Evolutionary conservation across 306 rosid species (phyloP).

Genomic region (Boehmeria nivea): DNA sequence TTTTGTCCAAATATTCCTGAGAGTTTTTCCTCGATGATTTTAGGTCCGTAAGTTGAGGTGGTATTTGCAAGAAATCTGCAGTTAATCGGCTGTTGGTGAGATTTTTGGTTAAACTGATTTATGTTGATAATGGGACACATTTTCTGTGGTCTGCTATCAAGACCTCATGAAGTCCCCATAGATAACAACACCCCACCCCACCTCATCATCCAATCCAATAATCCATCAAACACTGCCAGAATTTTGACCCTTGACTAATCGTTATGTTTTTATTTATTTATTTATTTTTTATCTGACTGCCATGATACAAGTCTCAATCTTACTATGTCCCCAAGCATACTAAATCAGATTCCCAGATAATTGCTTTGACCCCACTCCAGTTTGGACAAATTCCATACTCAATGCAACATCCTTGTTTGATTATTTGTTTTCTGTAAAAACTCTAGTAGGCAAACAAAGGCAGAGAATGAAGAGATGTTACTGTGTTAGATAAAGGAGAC

Average conservation of each 20-base stretch:
- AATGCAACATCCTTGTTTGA: neutral
- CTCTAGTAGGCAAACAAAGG: no score
- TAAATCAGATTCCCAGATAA: no score
- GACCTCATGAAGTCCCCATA: neutral
- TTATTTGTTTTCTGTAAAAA: no score
- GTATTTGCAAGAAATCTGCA: neutral
- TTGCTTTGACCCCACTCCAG: neutral
- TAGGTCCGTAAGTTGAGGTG: neutral
- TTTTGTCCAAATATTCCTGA: no score
- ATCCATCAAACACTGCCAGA: slow-evolving; percentile 7
- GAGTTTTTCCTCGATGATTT: no score
- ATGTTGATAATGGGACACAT: slow-evolving; percentile 6
- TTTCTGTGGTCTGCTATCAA: slow-evolving; percentile 1
- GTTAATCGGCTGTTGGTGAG: slow-evolving; percentile 13
- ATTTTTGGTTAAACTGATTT: slow-evolving; percentile 12
- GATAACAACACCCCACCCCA: neutral
- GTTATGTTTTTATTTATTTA: no score
- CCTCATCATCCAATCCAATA: neutral
- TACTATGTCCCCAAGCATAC: no score
- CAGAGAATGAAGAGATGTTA: no score
- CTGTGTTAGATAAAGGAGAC: no score
- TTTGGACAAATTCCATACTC: neutral
- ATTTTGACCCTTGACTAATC: slow-evolving; percentile 20
- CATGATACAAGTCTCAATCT: neutral
- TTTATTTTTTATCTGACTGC: no score